These are phyloP conservation scores for Lipomyces chichibuensis DNA, from an alignment of 805 yeast genomes.

Conservation along the genomic window DNA sequence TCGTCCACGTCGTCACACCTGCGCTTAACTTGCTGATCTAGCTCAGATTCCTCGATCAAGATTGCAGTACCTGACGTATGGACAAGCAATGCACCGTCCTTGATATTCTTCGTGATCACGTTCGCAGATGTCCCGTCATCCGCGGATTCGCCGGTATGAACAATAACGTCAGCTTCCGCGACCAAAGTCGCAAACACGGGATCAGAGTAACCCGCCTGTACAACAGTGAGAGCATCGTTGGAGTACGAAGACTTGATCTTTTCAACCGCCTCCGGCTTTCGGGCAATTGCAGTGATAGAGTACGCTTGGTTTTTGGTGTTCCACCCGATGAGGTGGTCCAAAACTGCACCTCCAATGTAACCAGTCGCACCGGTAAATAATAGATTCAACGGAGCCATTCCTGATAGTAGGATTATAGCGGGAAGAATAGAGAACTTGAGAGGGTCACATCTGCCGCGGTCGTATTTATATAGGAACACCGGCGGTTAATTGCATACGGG, in stretches of 20 bases:
- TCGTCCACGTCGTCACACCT: slow-evolving; percentile 40
- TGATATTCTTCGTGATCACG: slow-evolving; percentile 38
- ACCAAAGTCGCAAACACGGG: slow-evolving; percentile 37
- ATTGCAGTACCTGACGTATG: slow-evolving; percentile 49
- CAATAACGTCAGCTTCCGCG: slow-evolving; percentile 41
- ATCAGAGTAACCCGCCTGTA: slow-evolving; percentile 38
- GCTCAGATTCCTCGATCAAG: slow-evolving; percentile 32
- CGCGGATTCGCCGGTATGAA: slow-evolving; percentile 44
- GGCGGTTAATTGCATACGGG: too few relatives aligned
- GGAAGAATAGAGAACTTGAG: too few relatives aligned
- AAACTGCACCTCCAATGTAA: slow-evolving; percentile 28
- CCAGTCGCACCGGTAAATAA: slow-evolving; percentile 27
- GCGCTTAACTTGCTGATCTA: slow-evolving; percentile 34
- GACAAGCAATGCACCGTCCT: slow-evolving; percentile 41
- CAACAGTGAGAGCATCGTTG: slow-evolving; percentile 34
- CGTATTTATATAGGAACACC: too few relatives aligned
- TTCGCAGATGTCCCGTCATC: slow-evolving; percentile 40
- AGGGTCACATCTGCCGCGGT: too few relatives aligned
- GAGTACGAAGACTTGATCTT: slow-evolving; percentile 28
- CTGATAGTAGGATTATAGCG: not conserved
- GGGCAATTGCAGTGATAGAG: slow-evolving; percentile 16
- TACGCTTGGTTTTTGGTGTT: slow-evolving; percentile 4
- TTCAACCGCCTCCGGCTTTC: slow-evolving; percentile 19
- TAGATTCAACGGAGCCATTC: slow-evolving; percentile 8
- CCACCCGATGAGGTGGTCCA: slow-evolving; percentile 15